phyloP scores from a whole-genome alignment of 495 filamentous ascomycete genomes.

The Hypoxylon perforatum region DNA sequence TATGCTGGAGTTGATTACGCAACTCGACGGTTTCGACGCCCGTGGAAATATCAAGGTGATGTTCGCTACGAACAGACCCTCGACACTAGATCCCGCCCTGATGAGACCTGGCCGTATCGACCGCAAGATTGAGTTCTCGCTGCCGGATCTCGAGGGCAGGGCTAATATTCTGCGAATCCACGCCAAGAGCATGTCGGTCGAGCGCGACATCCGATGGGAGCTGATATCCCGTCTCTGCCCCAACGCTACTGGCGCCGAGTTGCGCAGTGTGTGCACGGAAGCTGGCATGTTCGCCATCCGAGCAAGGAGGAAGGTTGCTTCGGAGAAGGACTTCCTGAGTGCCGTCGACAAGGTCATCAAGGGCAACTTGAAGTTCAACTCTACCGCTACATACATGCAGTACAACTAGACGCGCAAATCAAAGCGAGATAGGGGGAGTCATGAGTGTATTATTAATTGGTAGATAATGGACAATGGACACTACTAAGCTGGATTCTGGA shows the following conservation, averaged over 20 bases:
- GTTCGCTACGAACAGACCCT: conserved; percentile 98
- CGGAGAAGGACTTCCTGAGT: conserved; percentile 98
- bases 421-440: conserved; percentile 1
- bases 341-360: conserved; percentile 99
- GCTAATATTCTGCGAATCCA: conserved; percentile 98
- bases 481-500: conserved; percentile 10
- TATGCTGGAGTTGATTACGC: conserved; percentile 98
- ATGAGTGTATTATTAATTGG: conserved; percentile 32
- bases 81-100: conserved; percentile 92
- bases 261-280: conserved; percentile 97
- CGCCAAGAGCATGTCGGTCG: conserved; percentile 99
- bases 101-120: conserved; percentile 99
- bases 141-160: conserved; percentile 94
- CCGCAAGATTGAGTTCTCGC: conserved; percentile 97
- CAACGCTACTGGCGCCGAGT: conserved; percentile 94
- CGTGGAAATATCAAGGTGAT: conserved; percentile 99
- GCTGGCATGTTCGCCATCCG: conserved; percentile 99
- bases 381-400: conserved; percentile 97
- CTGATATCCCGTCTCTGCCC: conserved; percentile 95
- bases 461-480: conserved; percentile 31
- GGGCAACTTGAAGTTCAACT: conserved; percentile 99
- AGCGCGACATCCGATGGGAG: conserved; percentile 99
- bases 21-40: conserved; percentile 96
- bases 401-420: conserved; percentile 78
- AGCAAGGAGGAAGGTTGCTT: conserved; percentile 95